phyloP scores from a whole-genome alignment of 257 asterid genomes.

The Solanum pimpinellifolium region DNA sequence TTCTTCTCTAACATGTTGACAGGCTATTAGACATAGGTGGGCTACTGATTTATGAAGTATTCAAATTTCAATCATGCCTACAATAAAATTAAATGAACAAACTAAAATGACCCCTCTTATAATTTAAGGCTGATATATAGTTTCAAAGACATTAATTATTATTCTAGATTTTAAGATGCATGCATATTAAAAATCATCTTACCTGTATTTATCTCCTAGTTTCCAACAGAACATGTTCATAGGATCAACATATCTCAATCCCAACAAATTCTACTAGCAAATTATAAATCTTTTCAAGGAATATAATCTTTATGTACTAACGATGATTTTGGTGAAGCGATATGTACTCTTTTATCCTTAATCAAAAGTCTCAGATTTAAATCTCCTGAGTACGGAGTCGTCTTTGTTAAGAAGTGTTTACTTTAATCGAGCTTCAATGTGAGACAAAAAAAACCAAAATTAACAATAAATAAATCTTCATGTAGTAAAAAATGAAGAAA shows the following conservation, averaged over 20 bases:
- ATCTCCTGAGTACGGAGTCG: fast-evolving
- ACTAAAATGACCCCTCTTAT: background rate
- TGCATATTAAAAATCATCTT: background rate
- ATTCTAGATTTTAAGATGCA: constrained; percentile 1
- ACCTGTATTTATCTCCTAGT: constrained; percentile 3
- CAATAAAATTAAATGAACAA: background rate
- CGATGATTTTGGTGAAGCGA: too few relatives aligned
- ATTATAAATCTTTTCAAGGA: background rate
- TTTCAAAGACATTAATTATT: background rate
- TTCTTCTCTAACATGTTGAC: background rate
- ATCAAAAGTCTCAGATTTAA: fast-evolving
- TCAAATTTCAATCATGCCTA: constrained; percentile 1
- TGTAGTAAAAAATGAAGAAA: background rate
- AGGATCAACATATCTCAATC: background rate
- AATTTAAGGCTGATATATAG: background rate
- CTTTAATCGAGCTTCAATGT: background rate
- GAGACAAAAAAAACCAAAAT: background rate
- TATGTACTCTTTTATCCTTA: background rate
- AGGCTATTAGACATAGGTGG: background rate
- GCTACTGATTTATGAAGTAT: background rate
- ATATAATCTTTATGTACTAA: background rate
- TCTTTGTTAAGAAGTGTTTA: background rate
- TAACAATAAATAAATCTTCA: too few relatives aligned
- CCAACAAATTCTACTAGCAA: background rate
- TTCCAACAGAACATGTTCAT: background rate